Percentiles rank a stretch among this genome's conserved stretches.
phyloP scores from a whole-genome alignment of 2,329 filamentous ascomycete species.

The Exophiala xenobiotica region DNA sequence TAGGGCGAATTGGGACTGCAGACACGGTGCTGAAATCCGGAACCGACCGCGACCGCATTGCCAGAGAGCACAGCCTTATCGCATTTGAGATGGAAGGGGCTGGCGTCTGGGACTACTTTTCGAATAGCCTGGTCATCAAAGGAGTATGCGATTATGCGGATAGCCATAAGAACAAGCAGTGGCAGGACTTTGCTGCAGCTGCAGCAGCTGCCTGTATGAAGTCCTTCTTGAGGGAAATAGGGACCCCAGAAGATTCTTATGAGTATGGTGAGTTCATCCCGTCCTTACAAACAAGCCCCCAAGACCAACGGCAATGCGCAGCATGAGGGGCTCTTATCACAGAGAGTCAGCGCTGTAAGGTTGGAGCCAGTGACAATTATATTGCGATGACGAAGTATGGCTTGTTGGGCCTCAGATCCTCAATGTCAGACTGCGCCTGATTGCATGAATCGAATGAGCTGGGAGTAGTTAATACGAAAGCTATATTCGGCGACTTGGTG shows the following conservation, averaged over 20 bases:
- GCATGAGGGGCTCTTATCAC: no score
- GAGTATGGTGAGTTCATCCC: conserved; percentile 1
- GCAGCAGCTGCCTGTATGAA: conserved; percentile 24
- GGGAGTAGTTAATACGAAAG: no score
- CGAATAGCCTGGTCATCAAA: conserved; percentile 24
- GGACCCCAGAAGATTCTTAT: neutral
- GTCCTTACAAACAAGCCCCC: neutral
- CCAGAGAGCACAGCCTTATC: conserved; percentile 26
- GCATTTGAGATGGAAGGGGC: conserved; percentile 32
- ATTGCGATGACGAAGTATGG: no score
- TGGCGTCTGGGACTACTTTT: conserved; percentile 26
- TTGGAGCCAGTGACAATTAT: no score
- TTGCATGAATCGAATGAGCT: no score
- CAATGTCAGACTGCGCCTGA: no score
- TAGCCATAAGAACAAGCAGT: conserved; percentile 27
- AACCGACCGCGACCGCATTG: conserved; percentile 38
- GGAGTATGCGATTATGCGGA: conserved; percentile 30
- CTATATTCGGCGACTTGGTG: no score
- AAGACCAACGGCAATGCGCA: neutral
- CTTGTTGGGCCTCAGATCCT: no score
- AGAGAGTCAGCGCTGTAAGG: no score
- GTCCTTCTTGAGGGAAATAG: conserved; percentile 14
- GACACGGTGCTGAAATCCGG: conserved; percentile 45
- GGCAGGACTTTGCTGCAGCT: conserved; percentile 25
- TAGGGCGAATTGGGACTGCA: conserved; percentile 43